Evolutionary conservation across 305 asterid genomes (phyloP), one percentile per base, ranked within the genome.

Genomic region (Petunia hybrid): DNA sequence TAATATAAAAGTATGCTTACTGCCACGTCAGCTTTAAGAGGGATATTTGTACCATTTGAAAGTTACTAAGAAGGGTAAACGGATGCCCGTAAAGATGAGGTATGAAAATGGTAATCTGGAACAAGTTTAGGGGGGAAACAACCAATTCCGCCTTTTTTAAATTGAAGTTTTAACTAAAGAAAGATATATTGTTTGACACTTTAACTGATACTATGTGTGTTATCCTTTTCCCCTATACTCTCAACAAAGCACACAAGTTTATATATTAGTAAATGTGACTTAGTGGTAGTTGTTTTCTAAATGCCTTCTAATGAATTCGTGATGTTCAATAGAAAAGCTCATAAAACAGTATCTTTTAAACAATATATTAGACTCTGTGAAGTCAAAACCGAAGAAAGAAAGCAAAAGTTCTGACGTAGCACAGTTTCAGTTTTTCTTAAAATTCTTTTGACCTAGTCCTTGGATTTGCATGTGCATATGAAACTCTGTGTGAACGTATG

Each of bases 401-500:
- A 13, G 16, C 38, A 65, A 13, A 65, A 9, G 12, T 8, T n/a
- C n/a, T n/a, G 43, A 68, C 8, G 5, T 8, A n/a, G n/a, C 57
- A n/a, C n/a, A 68, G 7, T 68, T 43, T n/a, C 14, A 42, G 39
- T 4, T 22, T 43, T 64, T 69, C n/a, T 69, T 43, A 39, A 68
- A 16, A 8, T 43, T 68, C 56, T 43, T 6, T 68, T 68, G 76
- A 68, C 76, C 12, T 68, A 8, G 76, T 43, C 57, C 57, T 8
- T 16, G 76, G 57, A 69, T 69, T 43, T 43, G n/a, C n/a, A n/a
- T n/a, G 40, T 69, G 42, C 76, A 69, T 4, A 65, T 65, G 22
- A 64, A 36, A 5, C 71, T 38, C 14, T 43, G 57, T 69, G 57
- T 48, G 76, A 43, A 69, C 8, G 35, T 16, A n/a, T 45, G n/a